phyloP scores from a whole-genome alignment of 75 land plant species.

The Chamaecyparis obtusa region DNA sequence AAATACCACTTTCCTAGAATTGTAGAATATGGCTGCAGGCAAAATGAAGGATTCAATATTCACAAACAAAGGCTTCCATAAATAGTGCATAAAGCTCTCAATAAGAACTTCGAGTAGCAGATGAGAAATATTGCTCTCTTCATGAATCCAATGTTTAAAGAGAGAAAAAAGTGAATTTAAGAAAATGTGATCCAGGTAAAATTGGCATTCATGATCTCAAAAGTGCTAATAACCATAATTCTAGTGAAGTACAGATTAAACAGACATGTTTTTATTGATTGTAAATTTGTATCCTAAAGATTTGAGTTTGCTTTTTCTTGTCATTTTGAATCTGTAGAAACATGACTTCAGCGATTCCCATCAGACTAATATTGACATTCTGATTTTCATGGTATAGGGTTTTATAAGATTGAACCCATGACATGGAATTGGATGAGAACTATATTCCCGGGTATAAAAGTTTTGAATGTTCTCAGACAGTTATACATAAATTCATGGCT shows the following conservation, averaged over 20 bases:
- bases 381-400: not conserved
- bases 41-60: too few relatives aligned
- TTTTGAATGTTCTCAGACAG: not conserved
- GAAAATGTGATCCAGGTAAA: not conserved
- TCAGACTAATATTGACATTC: not conserved
- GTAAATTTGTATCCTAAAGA: not conserved
- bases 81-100: not conserved
- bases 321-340: not conserved
- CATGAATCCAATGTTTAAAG: not conserved
- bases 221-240: not conserved
- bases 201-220: not conserved
- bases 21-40: too few relatives aligned
- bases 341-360: not conserved
- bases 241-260: not conserved
- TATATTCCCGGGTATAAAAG: not conserved
- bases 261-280: not conserved
- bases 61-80: not conserved
- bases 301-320: not conserved
- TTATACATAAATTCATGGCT: not conserved
- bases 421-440: not conserved
- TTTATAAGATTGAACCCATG: not conserved
- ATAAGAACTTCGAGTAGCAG: not conserved
- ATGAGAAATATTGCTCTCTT: not conserved
- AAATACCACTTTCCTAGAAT: not conserved
- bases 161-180: not conserved